Conservation (phyloP, 164 flowering plant species). For the Sextonia rubra region DNA sequence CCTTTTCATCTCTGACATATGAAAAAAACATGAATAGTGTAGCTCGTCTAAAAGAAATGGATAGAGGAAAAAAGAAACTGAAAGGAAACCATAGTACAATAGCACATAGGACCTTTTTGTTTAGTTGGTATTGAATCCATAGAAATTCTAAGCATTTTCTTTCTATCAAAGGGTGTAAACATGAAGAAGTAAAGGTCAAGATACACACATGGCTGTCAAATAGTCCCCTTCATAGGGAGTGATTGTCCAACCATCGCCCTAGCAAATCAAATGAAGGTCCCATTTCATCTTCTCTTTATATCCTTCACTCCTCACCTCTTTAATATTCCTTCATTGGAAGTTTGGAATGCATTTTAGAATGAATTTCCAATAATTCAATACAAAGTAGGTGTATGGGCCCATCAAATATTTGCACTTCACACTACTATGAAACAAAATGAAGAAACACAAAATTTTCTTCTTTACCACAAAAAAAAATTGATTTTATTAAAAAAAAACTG, state of each 20-base stretch:
- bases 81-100: not conserved
- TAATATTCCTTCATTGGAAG: not conserved
- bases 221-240: not conserved
- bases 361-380: not conserved
- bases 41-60: not conserved
- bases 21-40: conserved; percentile 5
- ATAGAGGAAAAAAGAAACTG: not conserved
- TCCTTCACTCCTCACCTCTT: too few species aligned
- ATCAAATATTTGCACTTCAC: too few species aligned
- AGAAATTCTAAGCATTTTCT: not conserved
- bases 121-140: not conserved
- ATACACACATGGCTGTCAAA: not conserved
- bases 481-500: too few species aligned
- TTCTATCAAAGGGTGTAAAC: not conserved
- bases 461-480: too few species aligned
- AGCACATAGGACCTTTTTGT: not conserved
- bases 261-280: too few species aligned
- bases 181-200: not conserved
- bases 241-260: not conserved
- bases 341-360: not conserved
- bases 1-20: conserved; percentile 47
- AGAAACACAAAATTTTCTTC: too few species aligned
- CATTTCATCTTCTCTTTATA: too few species aligned
- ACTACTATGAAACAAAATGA: too few species aligned
- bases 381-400: not conserved